These are phyloP conservation scores for Rhodotorula diobovata DNA, from an alignment of 768 basidiomycete species.

Conservation along the genomic window DNA sequence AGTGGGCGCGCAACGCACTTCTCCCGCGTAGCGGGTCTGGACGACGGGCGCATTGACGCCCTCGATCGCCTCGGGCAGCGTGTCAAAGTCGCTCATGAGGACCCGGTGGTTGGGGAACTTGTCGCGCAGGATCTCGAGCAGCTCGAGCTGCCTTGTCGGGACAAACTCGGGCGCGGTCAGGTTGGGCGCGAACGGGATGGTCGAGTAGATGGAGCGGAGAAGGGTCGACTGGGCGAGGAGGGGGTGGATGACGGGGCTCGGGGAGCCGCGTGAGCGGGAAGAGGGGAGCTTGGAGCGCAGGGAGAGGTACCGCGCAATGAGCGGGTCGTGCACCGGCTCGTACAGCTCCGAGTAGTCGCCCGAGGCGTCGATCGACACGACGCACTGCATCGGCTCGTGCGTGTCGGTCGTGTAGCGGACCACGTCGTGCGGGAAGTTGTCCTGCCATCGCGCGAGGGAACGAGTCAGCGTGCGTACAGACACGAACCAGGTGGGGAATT, in stretches of 20 bases:
- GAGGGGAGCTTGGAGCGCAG: slow-evolving; percentile 54
- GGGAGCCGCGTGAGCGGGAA: slow-evolving; percentile 51
- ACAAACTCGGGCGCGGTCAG: slow-evolving; percentile 81
- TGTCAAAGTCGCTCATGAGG: slow-evolving; percentile 85
- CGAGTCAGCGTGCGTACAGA: slow-evolving; percentile 1
- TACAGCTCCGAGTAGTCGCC: slow-evolving; percentile 84
- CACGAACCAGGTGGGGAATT: neutral
- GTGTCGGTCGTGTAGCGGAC: slow-evolving; percentile 80
- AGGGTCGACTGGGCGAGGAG: slow-evolving; percentile 37
- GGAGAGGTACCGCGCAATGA: slow-evolving; percentile 73
- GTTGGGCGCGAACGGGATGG: slow-evolving; percentile 85
- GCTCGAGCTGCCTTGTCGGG: slow-evolving; percentile 80
- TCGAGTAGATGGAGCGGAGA: slow-evolving; percentile 62
- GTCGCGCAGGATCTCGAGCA: slow-evolving; percentile 72
- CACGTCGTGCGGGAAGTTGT: slow-evolving; percentile 95
- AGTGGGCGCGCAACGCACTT: slow-evolving; percentile 50
- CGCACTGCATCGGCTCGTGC: slow-evolving; percentile 69
- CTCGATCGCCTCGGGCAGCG: slow-evolving; percentile 75
- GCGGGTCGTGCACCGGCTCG: slow-evolving; percentile 74
- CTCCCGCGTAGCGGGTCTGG: slow-evolving; percentile 80
- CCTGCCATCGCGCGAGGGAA: slow-evolving; percentile 52
- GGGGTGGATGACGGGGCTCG: slow-evolving; percentile 48
- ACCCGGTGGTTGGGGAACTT: slow-evolving; percentile 91
- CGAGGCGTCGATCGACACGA: slow-evolving; percentile 68
- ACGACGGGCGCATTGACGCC: slow-evolving; percentile 84